Percentiles rank a stretch among this genome's conserved stretches.
phyloP scores from a whole-genome alignment of 371 early-diverging fungal species.

The Actinomucor elegans region DNA sequence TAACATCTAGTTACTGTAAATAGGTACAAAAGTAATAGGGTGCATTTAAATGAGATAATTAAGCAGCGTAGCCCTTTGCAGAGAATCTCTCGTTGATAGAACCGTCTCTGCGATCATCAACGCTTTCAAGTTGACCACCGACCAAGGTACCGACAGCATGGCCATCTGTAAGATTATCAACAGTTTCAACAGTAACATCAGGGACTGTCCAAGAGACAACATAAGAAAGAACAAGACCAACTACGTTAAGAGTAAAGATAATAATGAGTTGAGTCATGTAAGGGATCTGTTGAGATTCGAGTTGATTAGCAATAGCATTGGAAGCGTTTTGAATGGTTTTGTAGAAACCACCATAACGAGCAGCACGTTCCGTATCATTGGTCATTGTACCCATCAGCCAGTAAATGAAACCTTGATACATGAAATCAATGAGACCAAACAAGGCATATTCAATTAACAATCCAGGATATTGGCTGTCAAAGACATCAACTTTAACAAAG shows the following conservation, averaged over 20 bases:
- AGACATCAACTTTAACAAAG: slow-evolving; percentile 22
- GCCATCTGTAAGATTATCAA: slow-evolving; percentile 23
- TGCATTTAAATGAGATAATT: background rate
- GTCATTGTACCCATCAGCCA: slow-evolving; percentile 78
- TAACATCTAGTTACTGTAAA: slow-evolving; percentile 9
- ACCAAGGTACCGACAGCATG: slow-evolving; percentile 14
- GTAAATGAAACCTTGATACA: slow-evolving; percentile 70
- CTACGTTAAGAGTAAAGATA: slow-evolving; percentile 17
- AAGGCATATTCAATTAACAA: slow-evolving; percentile 58
- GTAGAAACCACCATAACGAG: slow-evolving; percentile 81
- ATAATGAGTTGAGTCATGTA: slow-evolving; percentile 24
- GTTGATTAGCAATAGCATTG: slow-evolving; percentile 27
- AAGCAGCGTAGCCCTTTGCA: slow-evolving; percentile 9
- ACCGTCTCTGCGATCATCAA: slow-evolving; percentile 8
- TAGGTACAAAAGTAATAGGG: background rate
- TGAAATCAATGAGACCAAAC: slow-evolving; percentile 67
- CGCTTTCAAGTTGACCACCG: slow-evolving; percentile 18
- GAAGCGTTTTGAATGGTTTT: slow-evolving; percentile 74
- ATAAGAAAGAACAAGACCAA: slow-evolving; percentile 22
- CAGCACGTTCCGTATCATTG: slow-evolving; percentile 64
- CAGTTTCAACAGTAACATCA: slow-evolving; percentile 19
- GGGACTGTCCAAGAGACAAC: slow-evolving; percentile 19
- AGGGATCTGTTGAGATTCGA: slow-evolving; percentile 36
- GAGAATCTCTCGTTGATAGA: slow-evolving; percentile 11
- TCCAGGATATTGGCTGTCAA: slow-evolving; percentile 39